phyloP scores from a whole-genome alignment of 257 asterid species.

The Eustoma russellianum region DNA sequence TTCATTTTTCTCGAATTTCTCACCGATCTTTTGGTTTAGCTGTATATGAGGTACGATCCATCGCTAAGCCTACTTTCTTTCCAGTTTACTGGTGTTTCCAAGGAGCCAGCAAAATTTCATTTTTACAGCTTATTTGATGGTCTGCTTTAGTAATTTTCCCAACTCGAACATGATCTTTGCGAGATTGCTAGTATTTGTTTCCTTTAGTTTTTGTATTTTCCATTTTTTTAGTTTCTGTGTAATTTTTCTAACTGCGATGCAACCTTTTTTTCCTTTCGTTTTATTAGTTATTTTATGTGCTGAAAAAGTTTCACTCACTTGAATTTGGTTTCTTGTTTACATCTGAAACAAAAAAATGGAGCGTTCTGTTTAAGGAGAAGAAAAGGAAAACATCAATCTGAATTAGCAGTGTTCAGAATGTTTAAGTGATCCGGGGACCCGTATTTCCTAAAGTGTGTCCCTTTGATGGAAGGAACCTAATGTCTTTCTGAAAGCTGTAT shows the following conservation, averaged over 20 bases:
- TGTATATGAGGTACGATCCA: constrained; percentile 31
- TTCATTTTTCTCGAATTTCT: constrained; percentile 3
- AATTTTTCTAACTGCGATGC: background rate
- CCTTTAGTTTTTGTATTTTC: too few species aligned
- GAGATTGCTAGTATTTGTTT: too few species aligned
- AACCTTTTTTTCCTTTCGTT: background rate
- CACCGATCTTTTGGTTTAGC: constrained; percentile 44
- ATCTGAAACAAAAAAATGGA: background rate
- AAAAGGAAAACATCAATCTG: background rate
- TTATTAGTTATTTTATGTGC: too few species aligned
- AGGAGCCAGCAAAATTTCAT: constrained; percentile 9
- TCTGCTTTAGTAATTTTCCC: constrained; percentile 15
- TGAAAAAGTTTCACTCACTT: too few species aligned
- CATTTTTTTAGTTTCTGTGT: background rate
- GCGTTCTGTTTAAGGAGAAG: too few species aligned
- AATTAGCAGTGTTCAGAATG: too few species aligned
- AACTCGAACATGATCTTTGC: constrained; percentile 3
- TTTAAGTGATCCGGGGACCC: too few species aligned
- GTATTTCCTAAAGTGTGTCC: too few species aligned
- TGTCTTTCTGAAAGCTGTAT: too few species aligned
- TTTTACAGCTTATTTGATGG: constrained; percentile 23
- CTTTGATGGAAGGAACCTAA: too few species aligned
- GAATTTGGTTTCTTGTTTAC: background rate
- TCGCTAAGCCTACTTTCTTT: constrained; percentile 8
- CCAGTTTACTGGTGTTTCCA: constrained; percentile 3